A percentile compares a stretch with the other conserved stretches of the same genome.
Conservation (phyloP, 2,329 filamentous ascomycete genomes). For the Coniochaeta ligniaria region DNA sequence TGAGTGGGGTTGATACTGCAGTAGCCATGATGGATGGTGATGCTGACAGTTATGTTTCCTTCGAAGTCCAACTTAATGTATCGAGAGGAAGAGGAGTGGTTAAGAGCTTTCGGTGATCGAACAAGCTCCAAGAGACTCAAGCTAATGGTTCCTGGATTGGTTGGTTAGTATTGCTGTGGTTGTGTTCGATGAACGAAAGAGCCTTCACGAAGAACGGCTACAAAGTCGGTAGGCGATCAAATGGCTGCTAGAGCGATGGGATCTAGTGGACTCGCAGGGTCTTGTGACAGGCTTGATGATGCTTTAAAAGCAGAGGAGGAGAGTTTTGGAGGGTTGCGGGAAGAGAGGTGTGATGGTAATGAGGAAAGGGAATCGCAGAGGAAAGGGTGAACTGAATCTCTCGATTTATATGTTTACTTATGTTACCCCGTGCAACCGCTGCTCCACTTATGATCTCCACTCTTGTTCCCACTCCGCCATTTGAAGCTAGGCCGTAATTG, state of each 20-base stretch:
- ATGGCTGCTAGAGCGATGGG: conserved; percentile 36
- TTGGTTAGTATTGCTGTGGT: conserved; percentile 36
- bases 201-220: conserved; percentile 32
- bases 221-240: conserved; percentile 40
- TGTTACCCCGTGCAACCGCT: not conserved
- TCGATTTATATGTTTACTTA: conserved; percentile 13
- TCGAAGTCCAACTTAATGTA: conserved; percentile 43
- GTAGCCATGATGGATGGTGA: conserved; percentile 62
- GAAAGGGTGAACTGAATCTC: not conserved
- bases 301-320: conserved; percentile 8
- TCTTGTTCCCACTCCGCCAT: not conserved
- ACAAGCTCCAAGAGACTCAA: conserved; percentile 54
- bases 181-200: conserved; percentile 38
- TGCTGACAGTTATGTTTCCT: conserved; percentile 23
- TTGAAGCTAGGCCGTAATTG: not conserved
- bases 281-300: conserved; percentile 15
- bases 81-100: conserved; percentile 26
- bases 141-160: conserved; percentile 48
- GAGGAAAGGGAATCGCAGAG: conserved; percentile 4
- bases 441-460: no score
- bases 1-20: conserved; percentile 81
- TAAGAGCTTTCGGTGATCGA: conserved; percentile 33
- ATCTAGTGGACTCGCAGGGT: conserved; percentile 37
- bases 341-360: conserved; percentile 4
- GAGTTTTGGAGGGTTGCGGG: not conserved